Base-by-base conservation (phyloP, 768 basidiomycete genomes). In the Heimioporus sp. region DNA sequence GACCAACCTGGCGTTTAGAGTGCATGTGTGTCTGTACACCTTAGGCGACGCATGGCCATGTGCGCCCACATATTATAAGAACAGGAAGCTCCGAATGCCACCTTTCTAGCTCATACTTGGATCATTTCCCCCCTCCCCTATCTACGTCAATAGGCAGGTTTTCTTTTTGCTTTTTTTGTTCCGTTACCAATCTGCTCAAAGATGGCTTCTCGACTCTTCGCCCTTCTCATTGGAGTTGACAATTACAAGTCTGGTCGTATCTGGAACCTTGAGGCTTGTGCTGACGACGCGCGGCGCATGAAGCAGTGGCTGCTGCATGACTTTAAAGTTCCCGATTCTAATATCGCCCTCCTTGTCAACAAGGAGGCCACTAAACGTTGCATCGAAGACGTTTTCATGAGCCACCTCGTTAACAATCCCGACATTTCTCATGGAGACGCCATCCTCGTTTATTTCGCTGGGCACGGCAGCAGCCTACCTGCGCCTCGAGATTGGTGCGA, bases 191-290 rank as follows among this genome's bases (percentile, higher is more conserved):
- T 54, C 36, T 38, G 43, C 52, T 46, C 24, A 47, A 56, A 67
- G 57, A 78, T 80, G 73, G 61, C 69, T 16, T 59, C 73, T 38
- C 80, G 77, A 17, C 68, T 85, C 38, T 88, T 85, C 57, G 84
- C 83, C 1, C 76, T 88, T 51, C 71, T 88, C 56, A 75, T 88
- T 54, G 86, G 86, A 38, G 79, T 88, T 55, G 84, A 87, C 69
- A 72, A 74, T 59, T 88, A 88, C 73, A 79, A 84, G 65, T 83
- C 83, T 10, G 77, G 79, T 17, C 64, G 64, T 28, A 78, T 86
- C 24, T 87, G 82, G 83, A 81, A 86, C 60, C 76, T 86, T 35
- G 76, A 82, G 49, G 80, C 82, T 37, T 85, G 83, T 61, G 79
- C 79, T 24, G 79, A 82, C 56, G 87, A 88, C 60, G 84, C 84